These are phyloP conservation scores for Blepharisma stoltei DNA, from an alignment of 73 alveolate genomes.

Conservation along the genomic window DNA sequence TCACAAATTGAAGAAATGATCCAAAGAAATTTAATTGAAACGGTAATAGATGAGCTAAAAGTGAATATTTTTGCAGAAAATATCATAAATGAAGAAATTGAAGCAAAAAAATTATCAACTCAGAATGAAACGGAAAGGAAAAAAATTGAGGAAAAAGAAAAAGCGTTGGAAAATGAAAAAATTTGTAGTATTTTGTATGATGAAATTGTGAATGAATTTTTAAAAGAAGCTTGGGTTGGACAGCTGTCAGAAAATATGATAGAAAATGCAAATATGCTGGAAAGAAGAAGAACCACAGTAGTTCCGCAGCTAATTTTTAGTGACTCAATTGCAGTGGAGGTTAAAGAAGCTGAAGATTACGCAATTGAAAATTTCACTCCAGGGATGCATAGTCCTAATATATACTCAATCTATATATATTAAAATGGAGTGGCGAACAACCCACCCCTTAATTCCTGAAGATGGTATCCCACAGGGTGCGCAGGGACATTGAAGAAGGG, in stretches of 20 bases:
- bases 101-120: background rate
- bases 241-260: conserved; percentile 7
- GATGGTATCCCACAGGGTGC: too few relatives aligned
- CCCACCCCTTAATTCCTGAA: too few relatives aligned
- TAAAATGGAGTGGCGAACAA: too few relatives aligned
- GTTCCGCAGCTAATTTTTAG: background rate
- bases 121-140: background rate
- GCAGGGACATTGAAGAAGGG: too few relatives aligned
- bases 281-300: too few relatives aligned
- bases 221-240: background rate
- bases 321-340: background rate
- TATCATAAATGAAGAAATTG: background rate
- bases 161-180: background rate
- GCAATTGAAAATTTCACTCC: conserved; percentile 21
- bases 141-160: background rate
- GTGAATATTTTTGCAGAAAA: conserved; percentile 14
- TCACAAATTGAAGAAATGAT: background rate
- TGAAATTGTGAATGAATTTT: background rate
- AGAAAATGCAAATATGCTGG: background rate
- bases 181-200: background rate
- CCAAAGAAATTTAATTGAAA: background rate
- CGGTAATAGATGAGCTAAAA: background rate
- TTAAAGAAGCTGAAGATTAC: conserved; percentile 13
- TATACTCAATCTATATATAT: too few relatives aligned
- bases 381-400: conserved; percentile 11